A percentile compares a stretch with the other conserved stretches of the same genome.
Conservation (phyloP, 176 grass and related monocot genomes). For the Carex cristatella region DNA sequence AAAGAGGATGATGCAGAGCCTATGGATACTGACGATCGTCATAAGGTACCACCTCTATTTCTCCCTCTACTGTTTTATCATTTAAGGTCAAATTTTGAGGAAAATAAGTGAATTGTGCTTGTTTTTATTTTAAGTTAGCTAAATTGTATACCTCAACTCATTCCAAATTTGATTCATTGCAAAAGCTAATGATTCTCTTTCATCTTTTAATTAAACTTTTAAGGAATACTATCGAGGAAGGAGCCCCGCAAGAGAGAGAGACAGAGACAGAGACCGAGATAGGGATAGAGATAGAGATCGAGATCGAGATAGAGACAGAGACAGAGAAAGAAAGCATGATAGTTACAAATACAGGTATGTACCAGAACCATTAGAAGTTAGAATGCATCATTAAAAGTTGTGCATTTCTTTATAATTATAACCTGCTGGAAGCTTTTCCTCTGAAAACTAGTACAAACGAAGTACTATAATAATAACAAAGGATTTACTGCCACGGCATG, state of each 20-base stretch:
- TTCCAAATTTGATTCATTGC: neutral
- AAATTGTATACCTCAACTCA: neutral
- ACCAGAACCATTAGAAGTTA: conserved; percentile 3
- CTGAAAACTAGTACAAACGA: conserved; percentile 16
- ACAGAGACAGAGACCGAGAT: conserved; percentile 21
- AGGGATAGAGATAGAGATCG: conserved; percentile 8
- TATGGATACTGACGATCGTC: conserved; percentile 58
- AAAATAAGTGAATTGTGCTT: neutral
- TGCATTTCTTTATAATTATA: neutral
- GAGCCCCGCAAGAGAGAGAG: conserved; percentile 59
- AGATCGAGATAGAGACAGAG: conserved; percentile 47
- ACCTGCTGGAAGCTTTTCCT: conserved; percentile 46
- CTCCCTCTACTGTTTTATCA: neutral
- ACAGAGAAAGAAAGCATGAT: conserved; percentile 48
- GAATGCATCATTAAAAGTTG: neutral
- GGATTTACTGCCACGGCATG: conserved; percentile 69
- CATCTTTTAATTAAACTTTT: neutral
- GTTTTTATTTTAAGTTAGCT: neutral
- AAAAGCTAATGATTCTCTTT: neutral
- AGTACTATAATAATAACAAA: conserved; percentile 3
- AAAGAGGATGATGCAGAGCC: conserved; percentile 39
- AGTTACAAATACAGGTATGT: conserved; percentile 39
- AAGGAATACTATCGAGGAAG: conserved; percentile 69
- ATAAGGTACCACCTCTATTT: conserved; percentile 35
- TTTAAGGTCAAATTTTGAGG: neutral